Conservation (phyloP, 83 land plant genomes). For the Picea abies region DNA sequence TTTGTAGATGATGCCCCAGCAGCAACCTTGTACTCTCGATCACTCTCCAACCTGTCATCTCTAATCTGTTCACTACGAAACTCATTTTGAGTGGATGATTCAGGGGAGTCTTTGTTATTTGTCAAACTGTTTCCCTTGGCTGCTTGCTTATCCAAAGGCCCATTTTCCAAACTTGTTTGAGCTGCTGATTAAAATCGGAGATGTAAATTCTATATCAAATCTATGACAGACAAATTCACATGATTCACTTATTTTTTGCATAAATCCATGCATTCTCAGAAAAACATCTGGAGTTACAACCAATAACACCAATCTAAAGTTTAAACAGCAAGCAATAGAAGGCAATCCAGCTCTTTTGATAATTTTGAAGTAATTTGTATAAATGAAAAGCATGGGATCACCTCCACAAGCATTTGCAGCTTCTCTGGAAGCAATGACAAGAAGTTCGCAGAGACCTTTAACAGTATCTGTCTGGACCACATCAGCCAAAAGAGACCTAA, state of each 20-base stretch:
- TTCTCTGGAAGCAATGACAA: conserved; percentile 81
- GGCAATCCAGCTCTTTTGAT: not conserved
- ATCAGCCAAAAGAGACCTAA: conserved; percentile 88
- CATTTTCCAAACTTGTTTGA: conserved; percentile 15
- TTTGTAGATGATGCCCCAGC: conserved; percentile 40
- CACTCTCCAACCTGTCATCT: not conserved
- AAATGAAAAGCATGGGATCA: conserved; percentile 19
- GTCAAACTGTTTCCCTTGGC: not conserved
- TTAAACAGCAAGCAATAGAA: not conserved
- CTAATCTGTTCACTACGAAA: not conserved
- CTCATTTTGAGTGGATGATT: conserved; percentile 3
- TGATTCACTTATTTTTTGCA: not conserved
- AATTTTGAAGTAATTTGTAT: not conserved
- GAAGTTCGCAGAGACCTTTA: conserved; percentile 81
- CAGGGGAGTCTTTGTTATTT: not conserved
- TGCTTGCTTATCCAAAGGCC: conserved; percentile 13
- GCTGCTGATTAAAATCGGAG: conserved; percentile 7
- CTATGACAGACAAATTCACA: not conserved
- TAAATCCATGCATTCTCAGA: conserved; percentile 1
- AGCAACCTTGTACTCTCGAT: not conserved
- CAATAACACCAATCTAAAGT: not conserved
- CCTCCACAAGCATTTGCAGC: conserved; percentile 74
- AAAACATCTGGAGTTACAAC: not conserved
- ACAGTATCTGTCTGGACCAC: conserved; percentile 77
- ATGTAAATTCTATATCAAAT: too few species aligned